These are phyloP conservation scores for Pseudomonodictys pantanalensis DNA, from an alignment of 495 filamentous ascomycete genomes.

Conservation along the genomic window DNA sequence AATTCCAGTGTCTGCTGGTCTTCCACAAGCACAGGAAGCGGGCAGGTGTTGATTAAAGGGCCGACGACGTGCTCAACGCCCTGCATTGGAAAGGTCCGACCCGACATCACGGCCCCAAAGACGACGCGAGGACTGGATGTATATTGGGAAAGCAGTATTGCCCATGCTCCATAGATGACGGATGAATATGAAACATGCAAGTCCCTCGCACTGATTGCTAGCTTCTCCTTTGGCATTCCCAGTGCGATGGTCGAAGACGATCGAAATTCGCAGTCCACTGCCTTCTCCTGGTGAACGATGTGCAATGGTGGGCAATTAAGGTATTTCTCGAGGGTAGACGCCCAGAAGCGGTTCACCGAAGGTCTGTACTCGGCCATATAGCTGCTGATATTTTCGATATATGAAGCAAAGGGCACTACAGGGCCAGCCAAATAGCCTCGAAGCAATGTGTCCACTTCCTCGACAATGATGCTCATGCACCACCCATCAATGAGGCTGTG, in stretches of 20 bases:
- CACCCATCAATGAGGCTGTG: conserved; percentile 21
- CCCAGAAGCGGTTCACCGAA: too few species aligned
- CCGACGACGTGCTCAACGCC: conserved; percentile 32
- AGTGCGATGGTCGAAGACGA: background rate
- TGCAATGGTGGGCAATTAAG: too few species aligned
- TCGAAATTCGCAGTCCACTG: too few species aligned
- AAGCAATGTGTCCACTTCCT: conserved; percentile 8
- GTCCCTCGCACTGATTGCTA: background rate
- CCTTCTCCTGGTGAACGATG: too few species aligned
- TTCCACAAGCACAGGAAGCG: too few species aligned
- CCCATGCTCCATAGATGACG: conserved; percentile 35
- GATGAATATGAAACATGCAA: conserved; percentile 2
- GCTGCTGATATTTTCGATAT: too few species aligned
- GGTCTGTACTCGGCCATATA: too few species aligned
- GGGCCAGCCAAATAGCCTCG: background rate
- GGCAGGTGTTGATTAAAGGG: conserved; percentile 36
- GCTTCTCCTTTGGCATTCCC: background rate
- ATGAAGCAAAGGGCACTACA: too few species aligned
- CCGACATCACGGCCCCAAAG: conserved; percentile 34
- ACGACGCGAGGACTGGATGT: conserved; percentile 14
- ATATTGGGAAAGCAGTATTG: conserved; percentile 31
- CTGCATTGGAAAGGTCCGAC: conserved; percentile 33
- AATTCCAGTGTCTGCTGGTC: too few species aligned
- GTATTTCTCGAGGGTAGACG: too few species aligned
- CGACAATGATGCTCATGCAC: conserved; percentile 16